phyloP scores from a whole-genome alignment of 768 basidiomycete species.

The Mycena kentingensis region DNA sequence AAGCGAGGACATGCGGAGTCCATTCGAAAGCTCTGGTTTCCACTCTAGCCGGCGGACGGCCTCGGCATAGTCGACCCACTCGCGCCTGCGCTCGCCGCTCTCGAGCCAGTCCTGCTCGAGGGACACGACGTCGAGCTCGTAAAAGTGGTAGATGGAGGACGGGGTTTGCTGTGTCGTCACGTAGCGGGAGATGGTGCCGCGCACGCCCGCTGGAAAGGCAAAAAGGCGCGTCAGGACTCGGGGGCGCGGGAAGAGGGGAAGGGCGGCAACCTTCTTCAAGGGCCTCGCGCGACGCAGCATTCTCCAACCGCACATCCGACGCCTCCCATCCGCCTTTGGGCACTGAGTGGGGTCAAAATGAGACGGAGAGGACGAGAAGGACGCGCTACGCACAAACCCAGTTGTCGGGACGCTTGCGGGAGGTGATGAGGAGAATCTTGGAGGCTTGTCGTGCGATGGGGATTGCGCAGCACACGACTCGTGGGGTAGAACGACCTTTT shows the following conservation, averaged over 20 bases:
- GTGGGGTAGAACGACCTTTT: slow-evolving; percentile 79
- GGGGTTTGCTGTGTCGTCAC: slow-evolving; percentile 80
- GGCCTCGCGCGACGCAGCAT: slow-evolving; percentile 89
- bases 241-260: slow-evolving; percentile 74
- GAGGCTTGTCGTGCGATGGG: slow-evolving; percentile 73
- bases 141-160: slow-evolving; percentile 85
- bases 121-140: slow-evolving; percentile 78
- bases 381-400: slow-evolving; percentile 82
- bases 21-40: slow-evolving; percentile 85
- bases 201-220: slow-evolving; percentile 75
- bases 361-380: slow-evolving; percentile 16
- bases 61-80: slow-evolving; percentile 89
- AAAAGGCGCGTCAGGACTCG: slow-evolving; percentile 63
- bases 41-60: slow-evolving; percentile 73
- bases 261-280: slow-evolving; percentile 95
- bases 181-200: slow-evolving; percentile 82
- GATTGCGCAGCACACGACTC: slow-evolving; percentile 90
- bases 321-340: slow-evolving; percentile 94
- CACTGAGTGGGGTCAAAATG: slow-evolving; percentile 46
- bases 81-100: slow-evolving; percentile 72
- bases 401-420: slow-evolving; percentile 73
- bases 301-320: slow-evolving; percentile 78
- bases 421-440: slow-evolving; percentile 83
- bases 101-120: slow-evolving; percentile 85
- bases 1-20: slow-evolving; percentile 68